Base-by-base conservation (phyloP, 768 basidiomycete genomes). In the Lepiota brunneoincarnata region DNA sequence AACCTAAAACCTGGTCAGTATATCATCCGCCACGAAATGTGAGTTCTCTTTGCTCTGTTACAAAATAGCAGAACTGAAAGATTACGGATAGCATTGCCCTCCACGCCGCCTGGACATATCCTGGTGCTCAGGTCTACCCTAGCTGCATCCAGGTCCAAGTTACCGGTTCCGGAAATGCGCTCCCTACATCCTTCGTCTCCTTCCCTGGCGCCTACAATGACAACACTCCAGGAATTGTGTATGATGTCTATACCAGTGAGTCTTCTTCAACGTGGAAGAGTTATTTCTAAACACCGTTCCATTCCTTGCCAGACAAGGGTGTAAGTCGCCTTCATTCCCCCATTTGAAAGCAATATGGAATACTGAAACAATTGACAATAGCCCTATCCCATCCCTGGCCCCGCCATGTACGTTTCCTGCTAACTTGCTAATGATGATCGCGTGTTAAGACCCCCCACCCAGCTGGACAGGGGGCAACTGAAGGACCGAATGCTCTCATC, bases 21-120 rank as follows among this genome's bases (percentile, higher is more conserved):
- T 57, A 69, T 78, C 58, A 70, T 78, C 57, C 69, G 76, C 15
- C 73, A 78, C 57, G 76, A 78, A 56, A 76, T 74, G 72, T 74
- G 17, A 39, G 69, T 57, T 6, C 23, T 20, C 10, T n/a, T 15
- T 38, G 12, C 12, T 2, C 51, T 3, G 6, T n/a, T 14, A 12
- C 6, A 23, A 6, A 26, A 1, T 17, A 6, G 6, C 18, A 35
- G 31, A 28, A 38, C 17, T 54, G n/a, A 37, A 3, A 21, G 3
- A 31, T 36, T 24, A 36, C 12, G 24, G 23, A 14, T 47, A 75
- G 74, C 53, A 65, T 75, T 55, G 72, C 72, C 15, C 54, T 74
- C 36, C 73, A 76, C 11, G 6, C 21, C 66, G 73, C 74, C 3
- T 71, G 60, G 45, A 37, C 56, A 0, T 75, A 75, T 56, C 74